Evolutionary conservation across 2,329 filamentous ascomycete genomes (phyloP), one percentile per base, ranked within the genome.

Genomic region (Zasmidium cellare): DNA sequence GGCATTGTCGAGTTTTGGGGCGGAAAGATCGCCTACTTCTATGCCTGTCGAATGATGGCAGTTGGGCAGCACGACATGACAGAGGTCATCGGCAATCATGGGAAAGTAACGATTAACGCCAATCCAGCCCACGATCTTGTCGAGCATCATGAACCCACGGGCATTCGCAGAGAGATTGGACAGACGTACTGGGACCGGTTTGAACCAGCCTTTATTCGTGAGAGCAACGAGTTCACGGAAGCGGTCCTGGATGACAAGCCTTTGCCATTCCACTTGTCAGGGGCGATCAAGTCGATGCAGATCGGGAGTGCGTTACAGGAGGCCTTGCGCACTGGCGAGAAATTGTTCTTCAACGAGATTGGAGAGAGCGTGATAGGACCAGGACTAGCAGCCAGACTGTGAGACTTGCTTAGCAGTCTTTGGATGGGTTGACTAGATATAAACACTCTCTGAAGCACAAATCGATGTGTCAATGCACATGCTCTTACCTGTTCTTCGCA

Each of bases 1-100:
- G 86, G 84, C 3, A 75, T 88, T n/a, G 80, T 88, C 16, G 86
- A 89, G 71, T 89, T 89, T 71, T 82, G 80, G 67, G 80, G 79
- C 51, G 84, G 83, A 38, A 81, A 82, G 67, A 83, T 89, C 46
- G 85, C 84, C 1, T 84, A 87, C 67, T 81, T 87, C 58, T 88
- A 85, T 70, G 80, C 77, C 46, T 82, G 78, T 9, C 78, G 85
- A 14, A 88, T 87, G 82, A 88, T 88, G 81, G 83, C 85, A 0
- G 81, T 83, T 0, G 86, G 86, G 0, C 85, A 88, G 71, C 82
- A 88, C 60, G 86, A 88, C 68, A 82, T 79, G 60, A 87, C 85
- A 0, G 85, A 88, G 72, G 81, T 88, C 60, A 85, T 87, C 54
- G 86, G 86, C 9, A 88, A 86, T 1, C 77, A 80, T 64, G 85